Evolutionary conservation across 1,284 basidiomycete genomes (phyloP), one percentile per base, ranked within the genome.

Genomic region (Marasmius oreades): DNA sequence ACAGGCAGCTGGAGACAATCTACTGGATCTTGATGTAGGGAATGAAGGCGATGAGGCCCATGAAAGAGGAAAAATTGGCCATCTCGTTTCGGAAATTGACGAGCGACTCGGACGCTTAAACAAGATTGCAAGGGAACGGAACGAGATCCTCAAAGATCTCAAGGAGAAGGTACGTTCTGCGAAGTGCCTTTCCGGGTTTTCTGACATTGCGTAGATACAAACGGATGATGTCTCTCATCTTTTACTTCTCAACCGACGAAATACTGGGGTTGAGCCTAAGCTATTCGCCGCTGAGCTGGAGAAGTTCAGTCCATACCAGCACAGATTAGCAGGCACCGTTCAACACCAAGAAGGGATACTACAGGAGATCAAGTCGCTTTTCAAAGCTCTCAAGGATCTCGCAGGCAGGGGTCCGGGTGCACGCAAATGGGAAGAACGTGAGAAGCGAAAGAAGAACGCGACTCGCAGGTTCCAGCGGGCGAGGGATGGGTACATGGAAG

Each of bases 171-270:
- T 90, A 24, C 2, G 51, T 11, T 42, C 24, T 18, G 16, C 53
- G 39, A 39, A 53, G 46, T 39, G 22, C 50, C 18, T 39, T n/a
- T 12, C 16, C 54, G 53, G 16, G 57, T 37, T 16, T 46, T 45
- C 39, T 24, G 31, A n/a, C 18, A 16, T 10, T 37, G 46, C 34
- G 1, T 66, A 95, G 92, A 85, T 98, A 47, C 97, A 98, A 82
- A 80, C 81, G 28, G 97, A 99, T 72, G 97, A 99, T 65, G 96
- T 99, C 8, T 98, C 95, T 0, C 94, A 97, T 67, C 78, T 98
- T 0, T 82, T 99, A 0, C 83, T 99, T 1, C 82, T 98, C 53
- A 97, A 98, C 68, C 86, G 93, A 14, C 88, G 95, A 16, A 90
- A 93, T 59, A 82, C 85, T 24, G 85, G 86, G 37, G 88, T 92